Evolutionary conservation across 2,329 filamentous ascomycete species (phyloP).

Genomic region (Fusarium zealandicum): DNA sequence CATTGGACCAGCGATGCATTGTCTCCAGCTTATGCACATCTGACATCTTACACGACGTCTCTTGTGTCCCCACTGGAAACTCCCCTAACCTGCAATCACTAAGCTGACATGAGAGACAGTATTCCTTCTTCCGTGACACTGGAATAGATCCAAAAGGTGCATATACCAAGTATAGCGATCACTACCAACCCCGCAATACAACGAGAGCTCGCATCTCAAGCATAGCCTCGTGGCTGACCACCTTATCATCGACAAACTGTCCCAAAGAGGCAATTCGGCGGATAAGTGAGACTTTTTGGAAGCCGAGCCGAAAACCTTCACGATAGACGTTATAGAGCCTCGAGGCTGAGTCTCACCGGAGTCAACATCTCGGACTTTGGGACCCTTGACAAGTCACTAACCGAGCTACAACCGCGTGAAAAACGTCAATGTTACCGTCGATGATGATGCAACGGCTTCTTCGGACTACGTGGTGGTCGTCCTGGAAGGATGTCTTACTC

Average conservation of each 20-base stretch:
- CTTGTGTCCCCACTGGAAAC: not conserved
- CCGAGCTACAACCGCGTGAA: not conserved
- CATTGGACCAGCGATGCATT: not conserved
- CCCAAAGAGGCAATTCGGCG: conserved; percentile 13
- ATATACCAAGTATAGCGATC: not conserved
- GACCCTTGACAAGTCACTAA: not conserved
- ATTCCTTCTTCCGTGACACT: not conserved
- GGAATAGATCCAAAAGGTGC: not conserved
- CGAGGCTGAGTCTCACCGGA: conserved; percentile 2
- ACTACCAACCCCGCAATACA: conserved; percentile 1
- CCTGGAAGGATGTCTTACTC: too few species aligned
- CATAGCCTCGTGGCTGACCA: conserved; percentile 6
- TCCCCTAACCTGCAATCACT: not conserved
- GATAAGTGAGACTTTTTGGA: not conserved
- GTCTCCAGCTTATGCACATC: conserved; percentile 18
- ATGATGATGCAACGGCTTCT: conserved; percentile 15
- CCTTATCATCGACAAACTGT: not conserved
- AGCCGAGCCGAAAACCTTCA: not conserved
- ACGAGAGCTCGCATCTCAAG: not conserved
- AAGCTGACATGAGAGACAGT: not conserved
- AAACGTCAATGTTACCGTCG: not conserved
- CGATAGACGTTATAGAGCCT: conserved; percentile 3
- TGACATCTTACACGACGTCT: conserved; percentile 14
- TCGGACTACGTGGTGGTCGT: conserved; percentile 7
- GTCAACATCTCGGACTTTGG: not conserved